Evolutionary conservation across 306 rosid genomes (phyloP).

Genomic region (Begonia fuchsioides): DNA sequence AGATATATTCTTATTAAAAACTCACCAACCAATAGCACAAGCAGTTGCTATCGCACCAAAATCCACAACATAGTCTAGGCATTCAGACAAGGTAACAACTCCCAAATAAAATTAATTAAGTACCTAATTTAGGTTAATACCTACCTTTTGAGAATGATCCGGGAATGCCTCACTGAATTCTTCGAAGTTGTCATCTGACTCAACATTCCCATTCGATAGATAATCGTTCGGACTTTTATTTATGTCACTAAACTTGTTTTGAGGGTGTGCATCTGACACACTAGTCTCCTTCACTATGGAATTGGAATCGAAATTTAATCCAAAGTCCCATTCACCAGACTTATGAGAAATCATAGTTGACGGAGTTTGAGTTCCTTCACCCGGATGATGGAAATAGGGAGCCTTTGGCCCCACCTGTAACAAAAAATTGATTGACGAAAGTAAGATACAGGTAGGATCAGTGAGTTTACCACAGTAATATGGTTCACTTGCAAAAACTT

Average conservation of each 20-base stretch:
- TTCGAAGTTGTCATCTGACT: slow-evolving; percentile 22
- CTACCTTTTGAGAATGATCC: slow-evolving; percentile 1
- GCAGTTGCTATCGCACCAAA: background rate
- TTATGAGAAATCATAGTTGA: slow-evolving; percentile 9
- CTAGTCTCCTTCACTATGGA: slow-evolving; percentile 5
- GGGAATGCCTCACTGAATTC: slow-evolving; percentile 23
- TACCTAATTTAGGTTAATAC: no score
- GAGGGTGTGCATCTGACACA: background rate
- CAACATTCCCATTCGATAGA: slow-evolving; percentile 14
- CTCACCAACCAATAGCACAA: background rate
- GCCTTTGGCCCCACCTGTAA: slow-evolving; percentile 19
- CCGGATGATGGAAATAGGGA: slow-evolving; percentile 6
- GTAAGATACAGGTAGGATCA: no score
- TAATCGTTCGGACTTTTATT: slow-evolving; percentile 15
- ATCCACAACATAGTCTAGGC: slow-evolving; percentile 1
- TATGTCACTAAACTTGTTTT: slow-evolving; percentile 14
- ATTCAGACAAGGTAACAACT: no score
- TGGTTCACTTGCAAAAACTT: slow-evolving; percentile 14
- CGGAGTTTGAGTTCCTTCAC: slow-evolving; percentile 1
- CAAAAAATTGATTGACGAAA: background rate
- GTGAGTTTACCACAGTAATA: no score
- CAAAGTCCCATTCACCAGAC: slow-evolving; percentile 11
- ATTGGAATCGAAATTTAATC: slow-evolving; percentile 4
- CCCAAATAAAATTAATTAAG: no score
- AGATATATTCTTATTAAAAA: no score